A percentile compares a stretch with the other conserved stretches of the same genome.
These are phyloP conservation scores for Pseudozyma hubeiensis DNA, from an alignment of 1,284 basidiomycete genomes.

Conservation along the genomic window DNA sequence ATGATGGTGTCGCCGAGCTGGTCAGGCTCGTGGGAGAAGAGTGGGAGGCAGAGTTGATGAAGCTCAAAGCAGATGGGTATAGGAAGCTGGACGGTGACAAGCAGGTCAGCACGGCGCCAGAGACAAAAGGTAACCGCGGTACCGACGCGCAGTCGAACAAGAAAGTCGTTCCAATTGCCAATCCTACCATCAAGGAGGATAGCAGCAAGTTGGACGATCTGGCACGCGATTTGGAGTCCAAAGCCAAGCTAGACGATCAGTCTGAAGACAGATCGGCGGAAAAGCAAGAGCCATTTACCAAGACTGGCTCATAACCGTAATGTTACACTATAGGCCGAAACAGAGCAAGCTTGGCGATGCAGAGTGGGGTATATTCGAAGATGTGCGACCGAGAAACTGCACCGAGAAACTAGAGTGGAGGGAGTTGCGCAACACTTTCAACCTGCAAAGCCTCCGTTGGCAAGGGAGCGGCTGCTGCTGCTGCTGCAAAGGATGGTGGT, in stretches of 20 bases:
- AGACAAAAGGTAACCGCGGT: not conserved
- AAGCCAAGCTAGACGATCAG: conserved; percentile 27
- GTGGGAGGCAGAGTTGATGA: conserved; percentile 49
- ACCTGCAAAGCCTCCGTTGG: not conserved
- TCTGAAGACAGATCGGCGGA: not conserved
- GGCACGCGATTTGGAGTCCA: conserved; percentile 20
- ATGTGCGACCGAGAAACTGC: not conserved
- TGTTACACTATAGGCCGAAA: not conserved
- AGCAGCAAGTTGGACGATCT: conserved; percentile 27
- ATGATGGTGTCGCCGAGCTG: conserved; percentile 51
- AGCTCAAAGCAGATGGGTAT: conserved; percentile 30
- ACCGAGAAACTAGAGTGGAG: not conserved
- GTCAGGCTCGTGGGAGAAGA: conserved; percentile 48
- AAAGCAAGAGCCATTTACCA: not conserved
- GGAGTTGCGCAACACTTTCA: no score
- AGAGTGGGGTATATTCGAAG: not conserved
- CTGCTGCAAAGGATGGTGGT: conserved; percentile 22
- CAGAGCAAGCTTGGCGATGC: not conserved
- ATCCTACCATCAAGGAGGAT: conserved; percentile 25
- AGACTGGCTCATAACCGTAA: not conserved
- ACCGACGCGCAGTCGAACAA: no score
- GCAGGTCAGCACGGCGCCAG: not conserved
- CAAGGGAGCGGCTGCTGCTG: not conserved
- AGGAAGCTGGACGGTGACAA: conserved; percentile 13
- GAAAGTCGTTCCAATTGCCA: not conserved